phyloP scores from a whole-genome alignment of 805 yeast genomes.

The Candida nonsorbophila region DNA sequence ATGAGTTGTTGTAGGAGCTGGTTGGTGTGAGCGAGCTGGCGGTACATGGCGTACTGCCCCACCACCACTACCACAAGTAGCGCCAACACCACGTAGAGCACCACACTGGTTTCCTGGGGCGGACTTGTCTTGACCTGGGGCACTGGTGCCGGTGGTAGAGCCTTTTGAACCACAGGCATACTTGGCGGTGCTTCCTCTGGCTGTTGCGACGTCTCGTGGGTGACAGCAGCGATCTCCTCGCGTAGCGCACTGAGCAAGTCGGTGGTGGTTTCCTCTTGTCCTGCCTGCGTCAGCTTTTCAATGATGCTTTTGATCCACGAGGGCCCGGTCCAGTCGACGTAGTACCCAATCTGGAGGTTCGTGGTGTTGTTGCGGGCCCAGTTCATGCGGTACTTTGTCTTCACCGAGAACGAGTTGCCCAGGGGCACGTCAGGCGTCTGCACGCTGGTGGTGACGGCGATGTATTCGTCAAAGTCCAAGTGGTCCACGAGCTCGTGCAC shows the following conservation, averaged over 20 bases:
- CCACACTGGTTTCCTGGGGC: not conserved
- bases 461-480: constrained; percentile 47
- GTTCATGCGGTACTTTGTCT: constrained; percentile 63
- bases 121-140: not conserved
- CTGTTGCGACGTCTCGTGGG: constrained; percentile 13
- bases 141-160: not conserved
- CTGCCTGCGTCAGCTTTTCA: constrained; percentile 77
- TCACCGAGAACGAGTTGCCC: constrained; percentile 74
- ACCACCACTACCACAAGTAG: too few species aligned
- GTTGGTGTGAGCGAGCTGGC: not conserved
- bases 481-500: constrained; percentile 53
- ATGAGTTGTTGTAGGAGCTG: not conserved
- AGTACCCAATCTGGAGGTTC: constrained; percentile 57
- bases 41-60: too few species aligned
- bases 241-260: constrained; percentile 39
- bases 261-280: constrained; percentile 64
- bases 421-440: constrained; percentile 94
- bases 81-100: not conserved
- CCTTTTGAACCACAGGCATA: not conserved
- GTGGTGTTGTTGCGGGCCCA: constrained; percentile 72
- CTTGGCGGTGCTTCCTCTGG: constrained; percentile 19
- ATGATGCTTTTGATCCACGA: constrained; percentile 91
- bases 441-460: constrained; percentile 59
- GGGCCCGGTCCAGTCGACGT: constrained; percentile 83
- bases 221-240: constrained; percentile 18